These are phyloP conservation scores for Apophysomyces elegans DNA, from an alignment of 371 early-diverging fungal species.

Conservation along the genomic window DNA sequence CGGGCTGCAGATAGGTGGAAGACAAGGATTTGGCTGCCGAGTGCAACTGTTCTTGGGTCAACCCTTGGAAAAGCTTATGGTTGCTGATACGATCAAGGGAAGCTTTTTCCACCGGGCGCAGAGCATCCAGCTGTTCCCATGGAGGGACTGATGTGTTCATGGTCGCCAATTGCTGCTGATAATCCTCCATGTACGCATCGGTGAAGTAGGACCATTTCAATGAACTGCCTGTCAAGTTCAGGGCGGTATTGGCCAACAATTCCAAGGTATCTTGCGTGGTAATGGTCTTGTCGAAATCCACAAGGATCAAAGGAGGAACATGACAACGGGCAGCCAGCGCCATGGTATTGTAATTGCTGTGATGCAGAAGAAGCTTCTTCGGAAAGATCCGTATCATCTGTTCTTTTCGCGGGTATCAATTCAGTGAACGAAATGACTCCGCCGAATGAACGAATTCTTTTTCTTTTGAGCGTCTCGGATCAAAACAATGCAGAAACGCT, in stretches of 20 bases:
- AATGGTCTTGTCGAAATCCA: constrained; percentile 54
- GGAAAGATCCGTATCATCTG: constrained; percentile 5
- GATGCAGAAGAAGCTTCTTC: background rate
- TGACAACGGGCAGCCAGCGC: background rate
- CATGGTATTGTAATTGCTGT: background rate
- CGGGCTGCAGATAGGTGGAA: constrained; percentile 18
- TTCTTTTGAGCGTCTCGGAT: too few species aligned
- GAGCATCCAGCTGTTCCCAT: constrained; percentile 23
- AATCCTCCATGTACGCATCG: constrained; percentile 42
- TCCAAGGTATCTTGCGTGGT: constrained; percentile 43
- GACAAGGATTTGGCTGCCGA: constrained; percentile 16
- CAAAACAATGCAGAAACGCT: too few species aligned
- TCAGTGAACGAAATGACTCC: too few species aligned
- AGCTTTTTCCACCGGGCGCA: constrained; percentile 30
- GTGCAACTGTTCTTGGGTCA: constrained; percentile 25
- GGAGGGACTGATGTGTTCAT: background rate
- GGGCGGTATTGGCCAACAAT: constrained; percentile 35
- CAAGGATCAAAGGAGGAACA: constrained; percentile 24
- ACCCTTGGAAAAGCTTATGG: constrained; percentile 32
- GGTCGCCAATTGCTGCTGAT: constrained; percentile 17
- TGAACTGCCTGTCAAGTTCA: constrained; percentile 2
- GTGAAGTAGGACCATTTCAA: constrained; percentile 42
- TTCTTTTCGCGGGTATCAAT: too few species aligned
- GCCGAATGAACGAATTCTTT: too few species aligned
- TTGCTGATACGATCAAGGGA: constrained; percentile 36